Base-by-base conservation (phyloP, 345 rosid genomes). In the Brassica juncea region DNA sequence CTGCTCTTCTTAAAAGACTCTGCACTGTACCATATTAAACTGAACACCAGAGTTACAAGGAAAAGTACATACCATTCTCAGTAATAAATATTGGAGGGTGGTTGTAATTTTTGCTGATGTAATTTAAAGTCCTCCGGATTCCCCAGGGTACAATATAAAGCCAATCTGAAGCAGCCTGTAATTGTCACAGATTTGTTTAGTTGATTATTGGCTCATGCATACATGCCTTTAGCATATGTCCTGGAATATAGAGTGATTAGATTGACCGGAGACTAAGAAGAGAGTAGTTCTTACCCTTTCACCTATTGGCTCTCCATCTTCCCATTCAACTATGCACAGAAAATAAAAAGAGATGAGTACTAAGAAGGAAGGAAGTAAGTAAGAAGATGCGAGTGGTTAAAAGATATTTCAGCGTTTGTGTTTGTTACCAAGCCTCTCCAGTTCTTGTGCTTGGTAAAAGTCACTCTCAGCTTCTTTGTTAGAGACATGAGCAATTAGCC, bases 101-200 rank as follows among this genome's bases (percentile, higher is more conserved):
- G 42, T 89, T 89, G 88, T 91, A 94, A 69, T 73, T 85, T 81
- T 81, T 15, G 0, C 86, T 84, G 60, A 94, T 70, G 85, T 91
- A 87, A 81, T 86, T 92, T 52, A 94, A 87, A 71, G 83, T 86
- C 87, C 80, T 92, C 60, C 89, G 85, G 66, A 94, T 83, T 80
- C 97, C 98, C 97, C 97, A 94, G 57, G 97, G 99, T 84, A 91
- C 97, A 80, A 87, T 73, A 54, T 84, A 92, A 57, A 92, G 97
- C 97, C 97, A 94, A 59, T 88, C 92, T 3, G 97, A 94, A 68
- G 99, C 99, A 70, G 94, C 97, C 97, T 94, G 91, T 72, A 70
- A 83, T 49, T 34, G 31, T 67, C 52, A 77, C 8, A 76, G 27
- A 72, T 16, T 68, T 70, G 61, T 75, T 82, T 10, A 79, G 66